phyloP scores from a whole-genome alignment of 441 rosid genomes.

The Isatis lusitanica region DNA sequence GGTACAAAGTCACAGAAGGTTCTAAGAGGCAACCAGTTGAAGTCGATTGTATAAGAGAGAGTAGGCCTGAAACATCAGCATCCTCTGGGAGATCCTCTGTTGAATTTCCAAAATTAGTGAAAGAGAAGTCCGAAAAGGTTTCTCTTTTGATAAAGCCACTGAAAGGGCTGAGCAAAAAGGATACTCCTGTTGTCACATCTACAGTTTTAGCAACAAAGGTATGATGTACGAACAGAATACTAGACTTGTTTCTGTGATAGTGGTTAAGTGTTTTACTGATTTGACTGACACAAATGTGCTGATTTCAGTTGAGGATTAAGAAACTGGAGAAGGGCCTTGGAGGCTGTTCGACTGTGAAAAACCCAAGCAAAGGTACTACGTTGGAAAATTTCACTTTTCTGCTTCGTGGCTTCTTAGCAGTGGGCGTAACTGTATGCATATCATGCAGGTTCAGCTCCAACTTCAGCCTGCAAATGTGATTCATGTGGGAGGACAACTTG shows the following conservation, averaged over 20 bases:
- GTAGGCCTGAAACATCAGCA: slow-evolving; percentile 41
- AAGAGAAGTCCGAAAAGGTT: slow-evolving; percentile 31
- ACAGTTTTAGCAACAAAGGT: slow-evolving; percentile 31
- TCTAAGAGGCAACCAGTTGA: slow-evolving; percentile 31
- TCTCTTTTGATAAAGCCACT: slow-evolving; percentile 30
- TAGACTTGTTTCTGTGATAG: not conserved
- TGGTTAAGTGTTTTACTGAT: not conserved
- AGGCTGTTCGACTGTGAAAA: slow-evolving; percentile 30
- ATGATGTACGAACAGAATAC: not conserved
- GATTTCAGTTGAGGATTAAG: slow-evolving; percentile 44
- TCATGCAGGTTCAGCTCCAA: slow-evolving; percentile 49
- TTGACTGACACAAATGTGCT: slow-evolving; percentile 14
- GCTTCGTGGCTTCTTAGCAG: slow-evolving; percentile 40
- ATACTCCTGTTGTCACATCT: not conserved
- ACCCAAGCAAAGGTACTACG: slow-evolving; percentile 60
- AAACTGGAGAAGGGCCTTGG: slow-evolving; percentile 37
- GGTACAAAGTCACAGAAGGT: slow-evolving; percentile 9
- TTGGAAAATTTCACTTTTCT: slow-evolving; percentile 33
- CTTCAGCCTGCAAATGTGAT: slow-evolving; percentile 45
- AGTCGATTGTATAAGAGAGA: slow-evolving; percentile 34
- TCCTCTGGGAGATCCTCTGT: slow-evolving; percentile 25
- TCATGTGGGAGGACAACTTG: slow-evolving; percentile 48
- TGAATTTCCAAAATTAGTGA: slow-evolving; percentile 38
- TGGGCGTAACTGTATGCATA: slow-evolving; percentile 45
- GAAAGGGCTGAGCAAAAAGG: slow-evolving; percentile 22